Percentiles rank a stretch among this genome's conserved stretches.
Conservation (phyloP, 345 rosid genomes). For the Anacardium occidentale region DNA sequence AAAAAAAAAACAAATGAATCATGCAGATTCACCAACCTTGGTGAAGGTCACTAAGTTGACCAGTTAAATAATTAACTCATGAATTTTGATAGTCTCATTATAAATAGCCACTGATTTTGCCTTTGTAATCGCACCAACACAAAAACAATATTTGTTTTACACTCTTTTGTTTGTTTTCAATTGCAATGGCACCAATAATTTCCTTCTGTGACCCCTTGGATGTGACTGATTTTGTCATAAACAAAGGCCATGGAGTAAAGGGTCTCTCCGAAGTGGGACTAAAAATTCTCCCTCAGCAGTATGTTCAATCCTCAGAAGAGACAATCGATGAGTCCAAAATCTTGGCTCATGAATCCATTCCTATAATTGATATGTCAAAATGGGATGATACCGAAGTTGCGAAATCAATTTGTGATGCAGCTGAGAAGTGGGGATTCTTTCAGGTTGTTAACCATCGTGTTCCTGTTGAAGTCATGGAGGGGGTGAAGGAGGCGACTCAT, state of each 20-base stretch:
- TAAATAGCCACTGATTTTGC: neutral
- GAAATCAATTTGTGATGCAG: slow-evolving; percentile 47
- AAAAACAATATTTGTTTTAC: neutral
- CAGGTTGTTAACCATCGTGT: slow-evolving; percentile 55
- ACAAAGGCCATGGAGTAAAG: slow-evolving; percentile 54
- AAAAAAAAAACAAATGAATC: neutral
- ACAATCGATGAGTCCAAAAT: slow-evolving; percentile 29
- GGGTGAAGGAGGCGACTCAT: slow-evolving; percentile 40
- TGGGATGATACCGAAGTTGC: slow-evolving; percentile 35
- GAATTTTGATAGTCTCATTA: neutral
- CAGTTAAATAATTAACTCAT: neutral
- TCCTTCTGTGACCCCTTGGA: slow-evolving; percentile 23
- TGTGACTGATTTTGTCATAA: slow-evolving; percentile 42
- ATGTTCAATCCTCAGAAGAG: slow-evolving; percentile 43
- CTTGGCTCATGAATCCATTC: slow-evolving; percentile 37
- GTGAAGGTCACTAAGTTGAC: neutral
- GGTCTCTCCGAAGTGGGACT: slow-evolving; percentile 54
- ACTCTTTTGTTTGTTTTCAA: neutral
- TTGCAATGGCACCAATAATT: slow-evolving; percentile 36
- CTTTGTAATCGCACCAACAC: neutral
- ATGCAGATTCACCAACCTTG: neutral
- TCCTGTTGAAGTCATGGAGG: slow-evolving; percentile 40
- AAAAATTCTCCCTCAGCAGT: slow-evolving; percentile 40
- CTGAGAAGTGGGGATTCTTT: slow-evolving; percentile 52
- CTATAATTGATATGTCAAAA: slow-evolving; percentile 45